A percentile compares a stretch with the other conserved stretches of the same genome.
Conservation (phyloP, 257 asterid genomes). For the Fraxinus quadrangulata region DNA sequence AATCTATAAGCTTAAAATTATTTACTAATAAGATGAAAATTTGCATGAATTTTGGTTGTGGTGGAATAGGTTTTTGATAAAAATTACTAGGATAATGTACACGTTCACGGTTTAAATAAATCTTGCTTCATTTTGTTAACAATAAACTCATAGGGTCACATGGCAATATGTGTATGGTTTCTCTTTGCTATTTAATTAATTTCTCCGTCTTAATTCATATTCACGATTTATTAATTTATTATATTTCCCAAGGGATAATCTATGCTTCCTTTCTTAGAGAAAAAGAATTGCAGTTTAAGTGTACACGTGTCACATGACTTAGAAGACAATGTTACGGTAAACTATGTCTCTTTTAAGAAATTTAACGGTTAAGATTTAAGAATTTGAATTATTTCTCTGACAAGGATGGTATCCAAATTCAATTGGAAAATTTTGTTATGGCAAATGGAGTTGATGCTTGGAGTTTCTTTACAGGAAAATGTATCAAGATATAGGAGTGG, state of each 20-base stretch:
- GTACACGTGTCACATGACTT: slow-evolving; percentile 22
- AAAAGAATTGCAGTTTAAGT: neutral
- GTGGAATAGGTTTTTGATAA: neutral
- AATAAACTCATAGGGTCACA: neutral
- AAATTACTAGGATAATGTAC: neutral
- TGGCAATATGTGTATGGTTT: neutral
- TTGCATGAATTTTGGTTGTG: neutral
- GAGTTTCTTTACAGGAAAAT: too few relatives aligned
- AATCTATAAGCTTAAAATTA: too few relatives aligned
- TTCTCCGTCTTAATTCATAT: neutral
- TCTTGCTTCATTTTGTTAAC: neutral
- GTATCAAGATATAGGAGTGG: too few relatives aligned
- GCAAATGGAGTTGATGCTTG: neutral
- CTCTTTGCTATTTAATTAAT: neutral
- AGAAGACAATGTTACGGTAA: neutral
- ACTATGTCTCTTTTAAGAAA: too few relatives aligned
- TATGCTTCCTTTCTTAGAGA: neutral
- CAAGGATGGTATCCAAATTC: too few relatives aligned
- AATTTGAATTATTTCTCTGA: neutral
- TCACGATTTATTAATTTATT: neutral
- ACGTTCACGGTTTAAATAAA: neutral
- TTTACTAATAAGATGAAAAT: neutral
- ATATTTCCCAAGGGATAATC: neutral
- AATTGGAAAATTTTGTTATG: neutral
- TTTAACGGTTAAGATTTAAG: too few relatives aligned